A percentile compares a stretch with the other conserved stretches of the same genome.
Evolutionary conservation across 352 stramenopile species (phyloP).

Genomic region (Phytophthora megakarya): DNA sequence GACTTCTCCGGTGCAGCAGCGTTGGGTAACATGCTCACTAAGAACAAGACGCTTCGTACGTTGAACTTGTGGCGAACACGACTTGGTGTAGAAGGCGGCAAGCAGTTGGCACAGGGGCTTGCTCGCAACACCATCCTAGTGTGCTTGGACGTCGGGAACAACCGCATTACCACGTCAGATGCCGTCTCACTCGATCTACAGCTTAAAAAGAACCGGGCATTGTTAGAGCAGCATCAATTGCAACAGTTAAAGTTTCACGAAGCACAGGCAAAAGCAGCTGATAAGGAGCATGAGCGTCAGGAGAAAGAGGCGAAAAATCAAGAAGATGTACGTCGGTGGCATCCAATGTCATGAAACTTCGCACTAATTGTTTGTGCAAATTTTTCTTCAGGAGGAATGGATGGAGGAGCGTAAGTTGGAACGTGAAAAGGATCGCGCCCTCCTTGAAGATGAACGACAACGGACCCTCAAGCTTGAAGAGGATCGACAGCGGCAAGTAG

Average conservation of each 20-base stretch:
- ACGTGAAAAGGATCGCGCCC: conserved; percentile 50
- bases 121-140: conserved; percentile 61
- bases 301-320: conserved; percentile 50
- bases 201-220: conserved; percentile 56
- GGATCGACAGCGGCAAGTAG: conserved; percentile 67
- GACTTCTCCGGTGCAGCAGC: conserved; percentile 68
- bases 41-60: conserved; percentile 65
- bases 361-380: conserved; percentile 7
- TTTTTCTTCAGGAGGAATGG: conserved; percentile 61
- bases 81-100: conserved; percentile 67
- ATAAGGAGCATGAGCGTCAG: conserved; percentile 56
- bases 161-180: conserved; percentile 64
- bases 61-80: conserved; percentile 81
- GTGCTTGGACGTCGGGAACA: conserved; percentile 84
- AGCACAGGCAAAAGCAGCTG: conserved; percentile 55
- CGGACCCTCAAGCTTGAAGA: conserved; percentile 62
- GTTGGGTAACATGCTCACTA: conserved; percentile 56
- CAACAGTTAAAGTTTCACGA: conserved; percentile 52
- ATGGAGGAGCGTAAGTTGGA: conserved; percentile 77
- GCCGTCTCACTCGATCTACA: conserved; percentile 51
- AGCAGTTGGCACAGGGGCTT: conserved; percentile 62
- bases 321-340: conserved; percentile 50
- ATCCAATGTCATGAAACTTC: neutral
- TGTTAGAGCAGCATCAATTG: conserved; percentile 46
- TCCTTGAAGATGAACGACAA: conserved; percentile 56